Conservation (phyloP, 306 rosid species). For the Castanea crenata region DNA sequence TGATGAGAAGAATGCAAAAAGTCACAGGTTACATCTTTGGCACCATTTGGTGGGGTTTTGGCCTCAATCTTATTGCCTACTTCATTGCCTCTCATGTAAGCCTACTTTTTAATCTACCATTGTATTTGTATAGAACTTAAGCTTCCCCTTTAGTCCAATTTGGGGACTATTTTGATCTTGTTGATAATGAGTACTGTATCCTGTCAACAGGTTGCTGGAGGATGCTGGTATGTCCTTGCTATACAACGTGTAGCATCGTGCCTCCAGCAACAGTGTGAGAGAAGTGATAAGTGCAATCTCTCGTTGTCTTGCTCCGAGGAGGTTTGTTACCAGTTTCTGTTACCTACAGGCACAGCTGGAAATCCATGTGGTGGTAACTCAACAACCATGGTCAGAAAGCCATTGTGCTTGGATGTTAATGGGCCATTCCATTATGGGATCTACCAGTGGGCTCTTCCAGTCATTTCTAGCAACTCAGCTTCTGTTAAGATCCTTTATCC, state of each 20-base stretch:
- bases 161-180: neutral
- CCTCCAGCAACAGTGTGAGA: slow-evolving; percentile 70
- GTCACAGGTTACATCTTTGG: slow-evolving; percentile 98
- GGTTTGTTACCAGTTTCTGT: slow-evolving; percentile 63
- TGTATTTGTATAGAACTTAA: neutral
- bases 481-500: slow-evolving; percentile 94
- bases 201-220: slow-evolving; percentile 82
- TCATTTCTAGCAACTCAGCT: slow-evolving; percentile 85
- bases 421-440: slow-evolving; percentile 90
- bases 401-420: slow-evolving; percentile 65
- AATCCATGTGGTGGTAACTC: slow-evolving; percentile 64
- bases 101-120: neutral
- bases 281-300: slow-evolving; percentile 53
- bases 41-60: slow-evolving; percentile 99
- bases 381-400: slow-evolving; percentile 45
- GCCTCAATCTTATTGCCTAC: slow-evolving; percentile 93
- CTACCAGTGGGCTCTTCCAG: slow-evolving; percentile 97
- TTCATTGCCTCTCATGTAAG: slow-evolving; percentile 98
- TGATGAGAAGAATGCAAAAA: slow-evolving; percentile 96
- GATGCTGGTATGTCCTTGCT: slow-evolving; percentile 99
- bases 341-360: slow-evolving; percentile 21
- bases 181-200: neutral
- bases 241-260: slow-evolving; percentile 94
- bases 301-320: slow-evolving; percentile 77
- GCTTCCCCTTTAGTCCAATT: neutral